Conservation (phyloP, 2,329 filamentous ascomycete genomes). For the Colletotrichum sp. region DNA sequence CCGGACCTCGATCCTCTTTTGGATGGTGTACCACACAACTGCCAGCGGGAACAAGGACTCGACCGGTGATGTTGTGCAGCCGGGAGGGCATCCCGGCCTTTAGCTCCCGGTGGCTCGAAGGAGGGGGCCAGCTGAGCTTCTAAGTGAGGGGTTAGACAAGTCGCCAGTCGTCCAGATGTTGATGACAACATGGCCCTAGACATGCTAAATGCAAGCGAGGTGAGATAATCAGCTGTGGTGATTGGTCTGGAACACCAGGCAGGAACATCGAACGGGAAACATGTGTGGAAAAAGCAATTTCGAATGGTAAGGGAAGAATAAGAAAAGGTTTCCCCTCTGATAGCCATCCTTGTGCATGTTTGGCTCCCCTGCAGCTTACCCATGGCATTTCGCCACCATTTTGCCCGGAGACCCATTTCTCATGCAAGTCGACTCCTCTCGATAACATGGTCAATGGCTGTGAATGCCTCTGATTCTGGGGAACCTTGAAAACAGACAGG, state of each 20-base stretch:
- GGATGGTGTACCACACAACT: conserved; percentile 9
- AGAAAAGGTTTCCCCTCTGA: background rate
- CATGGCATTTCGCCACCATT: background rate
- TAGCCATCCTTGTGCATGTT: background rate
- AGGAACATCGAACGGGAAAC: background rate
- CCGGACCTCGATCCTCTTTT: conserved; percentile 6
- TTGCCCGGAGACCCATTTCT: background rate
- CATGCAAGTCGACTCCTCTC: background rate
- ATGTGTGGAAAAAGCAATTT: background rate
- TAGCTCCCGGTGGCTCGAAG: background rate
- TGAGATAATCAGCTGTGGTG: background rate
- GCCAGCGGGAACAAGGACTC: background rate
- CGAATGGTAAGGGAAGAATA: background rate
- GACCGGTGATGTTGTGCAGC: background rate
- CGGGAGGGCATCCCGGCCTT: background rate
- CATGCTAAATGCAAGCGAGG: background rate
- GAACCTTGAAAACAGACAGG: background rate
- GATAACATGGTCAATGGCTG: background rate
- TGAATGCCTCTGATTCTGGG: background rate
- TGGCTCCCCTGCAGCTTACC: background rate
- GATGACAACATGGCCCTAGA: background rate
- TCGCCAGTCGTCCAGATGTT: background rate
- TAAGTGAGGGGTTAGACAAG: background rate
- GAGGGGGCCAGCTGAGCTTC: background rate
- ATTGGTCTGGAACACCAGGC: background rate